Evolutionary conservation across 2,329 filamentous ascomycete species (phyloP).

Genomic region (Botryotinia globosa): DNA sequence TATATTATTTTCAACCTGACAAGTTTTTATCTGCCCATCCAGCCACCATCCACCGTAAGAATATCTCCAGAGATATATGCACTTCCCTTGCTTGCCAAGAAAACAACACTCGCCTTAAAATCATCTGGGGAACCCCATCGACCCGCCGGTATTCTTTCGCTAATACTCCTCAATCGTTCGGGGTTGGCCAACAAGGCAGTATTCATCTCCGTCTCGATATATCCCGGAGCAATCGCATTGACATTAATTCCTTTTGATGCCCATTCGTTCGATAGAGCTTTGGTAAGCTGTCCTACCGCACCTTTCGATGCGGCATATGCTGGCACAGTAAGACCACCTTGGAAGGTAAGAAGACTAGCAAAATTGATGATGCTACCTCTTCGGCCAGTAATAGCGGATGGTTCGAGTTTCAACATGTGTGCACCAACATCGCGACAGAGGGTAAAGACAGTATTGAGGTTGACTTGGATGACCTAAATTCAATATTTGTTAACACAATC

Average conservation of each 20-base stretch:
- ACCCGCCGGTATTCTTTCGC: constrained; percentile 77
- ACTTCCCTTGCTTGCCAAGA: constrained; percentile 71
- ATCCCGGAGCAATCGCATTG: constrained; percentile 86
- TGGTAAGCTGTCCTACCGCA: constrained; percentile 66
- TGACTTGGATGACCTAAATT: constrained; percentile 68
- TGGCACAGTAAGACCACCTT: constrained; percentile 84
- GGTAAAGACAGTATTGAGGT: constrained; percentile 78
- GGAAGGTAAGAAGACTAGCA: constrained; percentile 81
- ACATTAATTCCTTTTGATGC: constrained; percentile 73
- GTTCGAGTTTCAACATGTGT: constrained; percentile 62
- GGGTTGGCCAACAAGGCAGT: constrained; percentile 71
- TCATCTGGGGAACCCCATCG: constrained; percentile 83
- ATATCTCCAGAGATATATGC: constrained; percentile 80
- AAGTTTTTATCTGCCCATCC: constrained; percentile 72
- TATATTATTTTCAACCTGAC: background rate
- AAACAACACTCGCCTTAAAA: constrained; percentile 81
- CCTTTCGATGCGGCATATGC: constrained; percentile 87
- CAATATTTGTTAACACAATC: constrained; percentile 28
- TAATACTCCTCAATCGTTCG: constrained; percentile 68
- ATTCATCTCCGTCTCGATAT: constrained; percentile 96
- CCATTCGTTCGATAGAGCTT: constrained; percentile 83
- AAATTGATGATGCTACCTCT: constrained; percentile 80
- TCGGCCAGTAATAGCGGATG: constrained; percentile 71
- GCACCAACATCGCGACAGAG: constrained; percentile 74
- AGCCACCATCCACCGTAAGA: constrained; percentile 82